These are phyloP conservation scores for Skeletonema costatum DNA, from an alignment of 108 stramenopile species.

Conservation along the genomic window DNA sequence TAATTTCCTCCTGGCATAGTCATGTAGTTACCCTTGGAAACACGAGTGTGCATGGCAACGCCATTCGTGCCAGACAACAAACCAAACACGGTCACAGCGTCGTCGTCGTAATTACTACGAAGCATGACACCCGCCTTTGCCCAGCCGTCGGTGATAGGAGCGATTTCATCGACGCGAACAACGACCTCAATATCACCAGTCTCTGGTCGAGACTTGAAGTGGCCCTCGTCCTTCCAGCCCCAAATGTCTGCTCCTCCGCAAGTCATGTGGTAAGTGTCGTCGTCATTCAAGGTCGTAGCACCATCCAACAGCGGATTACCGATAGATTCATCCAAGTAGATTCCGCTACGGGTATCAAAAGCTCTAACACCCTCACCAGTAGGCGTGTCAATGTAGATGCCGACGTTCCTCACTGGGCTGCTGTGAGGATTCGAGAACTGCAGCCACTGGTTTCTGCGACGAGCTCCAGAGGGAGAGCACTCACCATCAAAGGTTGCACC, in stretches of 20 bases:
- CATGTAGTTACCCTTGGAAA: constrained; percentile 1
- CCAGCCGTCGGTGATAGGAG: constrained; percentile 13
- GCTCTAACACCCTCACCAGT: not conserved
- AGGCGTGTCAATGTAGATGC: constrained; percentile 29
- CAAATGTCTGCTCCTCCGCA: constrained; percentile 26
- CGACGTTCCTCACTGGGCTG: constrained; percentile 10
- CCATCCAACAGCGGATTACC: not conserved
- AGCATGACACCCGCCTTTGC: constrained; percentile 37
- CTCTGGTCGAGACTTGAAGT: constrained; percentile 6
- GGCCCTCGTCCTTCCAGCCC: constrained; percentile 10
- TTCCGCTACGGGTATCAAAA: not conserved
- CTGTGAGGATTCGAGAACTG: not conserved
- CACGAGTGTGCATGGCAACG: constrained; percentile 2
- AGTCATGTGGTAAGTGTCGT: constrained; percentile 7
- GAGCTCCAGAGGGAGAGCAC: constrained; percentile 28
- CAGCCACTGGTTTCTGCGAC: not conserved
- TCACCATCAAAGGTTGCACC: constrained; percentile 23
- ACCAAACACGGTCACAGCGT: constrained; percentile 12
- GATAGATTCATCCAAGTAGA: not conserved
- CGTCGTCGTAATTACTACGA: not conserved
- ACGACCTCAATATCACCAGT: constrained; percentile 18
- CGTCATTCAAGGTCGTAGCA: constrained; percentile 1
- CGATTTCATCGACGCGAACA: constrained; percentile 3
- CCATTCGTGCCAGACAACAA: constrained; percentile 5
- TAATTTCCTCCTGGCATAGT: not conserved